These are phyloP conservation scores for Mentha longifolia DNA, from an alignment of 257 asterid species.

Conservation along the genomic window DNA sequence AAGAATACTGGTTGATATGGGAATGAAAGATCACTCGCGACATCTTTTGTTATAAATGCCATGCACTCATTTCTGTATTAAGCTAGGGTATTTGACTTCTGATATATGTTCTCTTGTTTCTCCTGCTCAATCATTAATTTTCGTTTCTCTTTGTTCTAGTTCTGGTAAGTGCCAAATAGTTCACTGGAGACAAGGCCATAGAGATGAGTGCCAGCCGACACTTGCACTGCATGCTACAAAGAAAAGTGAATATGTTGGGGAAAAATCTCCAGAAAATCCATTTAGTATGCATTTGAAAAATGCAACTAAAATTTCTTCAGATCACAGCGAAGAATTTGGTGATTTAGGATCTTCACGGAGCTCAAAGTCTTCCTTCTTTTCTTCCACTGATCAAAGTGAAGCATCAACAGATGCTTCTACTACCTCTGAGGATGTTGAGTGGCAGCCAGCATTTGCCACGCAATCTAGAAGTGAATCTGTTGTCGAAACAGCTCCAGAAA, in stretches of 20 bases:
- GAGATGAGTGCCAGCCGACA: slow-evolving; percentile 68
- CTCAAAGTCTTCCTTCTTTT: slow-evolving; percentile 39
- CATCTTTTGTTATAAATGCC: slow-evolving; percentile 24
- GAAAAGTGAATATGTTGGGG: slow-evolving; percentile 36
- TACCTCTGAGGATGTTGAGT: slow-evolving; percentile 33
- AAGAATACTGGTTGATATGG: neutral
- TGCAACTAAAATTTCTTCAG: slow-evolving; percentile 32
- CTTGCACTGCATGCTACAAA: slow-evolving; percentile 36
- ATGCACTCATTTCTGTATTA: slow-evolving; percentile 2
- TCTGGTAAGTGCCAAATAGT: slow-evolving; percentile 96
- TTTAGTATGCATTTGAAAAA: slow-evolving; percentile 31
- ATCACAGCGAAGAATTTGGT: slow-evolving; percentile 30
- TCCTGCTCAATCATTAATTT: slow-evolving; percentile 16
- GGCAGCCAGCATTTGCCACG: slow-evolving; percentile 44
- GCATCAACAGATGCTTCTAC: slow-evolving; percentile 42
- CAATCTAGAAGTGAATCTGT: slow-evolving; percentile 27
- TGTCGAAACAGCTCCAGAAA: slow-evolving; percentile 36
- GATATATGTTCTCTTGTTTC: slow-evolving; percentile 14
- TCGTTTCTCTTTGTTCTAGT: slow-evolving; percentile 47
- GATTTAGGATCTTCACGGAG: slow-evolving; percentile 41
- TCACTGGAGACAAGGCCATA: slow-evolving; percentile 98
- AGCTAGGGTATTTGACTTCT: slow-evolving; percentile 5
- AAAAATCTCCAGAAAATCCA: slow-evolving; percentile 34
- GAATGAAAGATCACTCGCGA: slow-evolving; percentile 23
- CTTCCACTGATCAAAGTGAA: slow-evolving; percentile 41